These are phyloP conservation scores for Phytophthora aleatoria DNA, from an alignment of 352 stramenopile genomes.

Conservation along the genomic window DNA sequence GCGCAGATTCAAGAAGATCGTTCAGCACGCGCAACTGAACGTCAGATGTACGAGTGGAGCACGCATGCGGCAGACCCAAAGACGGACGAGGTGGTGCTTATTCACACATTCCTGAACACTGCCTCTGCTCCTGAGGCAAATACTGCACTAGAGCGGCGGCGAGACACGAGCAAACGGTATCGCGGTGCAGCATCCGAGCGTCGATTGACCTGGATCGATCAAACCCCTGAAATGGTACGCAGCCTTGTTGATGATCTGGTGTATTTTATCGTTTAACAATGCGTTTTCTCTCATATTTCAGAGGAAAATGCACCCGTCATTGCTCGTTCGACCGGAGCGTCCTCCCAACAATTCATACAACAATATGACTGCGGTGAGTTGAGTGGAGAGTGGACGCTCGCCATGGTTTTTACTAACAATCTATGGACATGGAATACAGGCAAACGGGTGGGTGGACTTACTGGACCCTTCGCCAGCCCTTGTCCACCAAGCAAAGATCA, in stretches of 20 bases:
- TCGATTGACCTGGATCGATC: slow-evolving; percentile 75
- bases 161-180: slow-evolving; percentile 28
- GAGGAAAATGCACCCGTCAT: slow-evolving; percentile 60
- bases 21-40: slow-evolving; percentile 46
- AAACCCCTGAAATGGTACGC: slow-evolving; percentile 62
- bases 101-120: slow-evolving; percentile 82
- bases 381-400: neutral
- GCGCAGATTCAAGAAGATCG: slow-evolving; percentile 62
- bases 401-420: neutral
- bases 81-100: slow-evolving; percentile 73
- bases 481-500: slow-evolving; percentile 27
- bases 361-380: slow-evolving; percentile 68
- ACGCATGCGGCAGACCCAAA: slow-evolving; percentile 44
- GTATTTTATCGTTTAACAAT: neutral
- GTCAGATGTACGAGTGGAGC: slow-evolving; percentile 79
- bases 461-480: slow-evolving; percentile 35
- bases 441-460: slow-evolving; percentile 76
- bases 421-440: slow-evolving; percentile 27
- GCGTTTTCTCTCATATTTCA: slow-evolving; percentile 17
- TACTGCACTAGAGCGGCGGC: slow-evolving; percentile 13
- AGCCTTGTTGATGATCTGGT: neutral
- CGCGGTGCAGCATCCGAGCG: slow-evolving; percentile 7
- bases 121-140: slow-evolving; percentile 24
- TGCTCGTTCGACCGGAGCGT: slow-evolving; percentile 66
- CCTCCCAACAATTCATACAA: slow-evolving; percentile 81